phyloP scores from a whole-genome alignment of 225 moss, liverwort and hornwort genomes.

The Pleurozium schreberi region DNA sequence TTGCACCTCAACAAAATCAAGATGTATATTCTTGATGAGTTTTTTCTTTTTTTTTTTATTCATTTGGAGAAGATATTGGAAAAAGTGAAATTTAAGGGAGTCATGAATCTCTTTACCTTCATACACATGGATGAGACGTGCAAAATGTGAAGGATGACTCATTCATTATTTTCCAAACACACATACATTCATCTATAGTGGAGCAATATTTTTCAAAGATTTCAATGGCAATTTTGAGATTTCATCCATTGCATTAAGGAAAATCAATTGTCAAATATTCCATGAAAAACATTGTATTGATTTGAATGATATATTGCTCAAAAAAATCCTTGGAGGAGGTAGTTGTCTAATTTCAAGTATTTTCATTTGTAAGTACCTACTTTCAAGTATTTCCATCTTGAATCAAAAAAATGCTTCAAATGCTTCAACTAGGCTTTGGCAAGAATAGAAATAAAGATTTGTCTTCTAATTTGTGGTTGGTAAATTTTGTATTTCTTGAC shows the following conservation, averaged over 20 bases:
- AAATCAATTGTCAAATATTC: neutral
- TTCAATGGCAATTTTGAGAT: neutral
- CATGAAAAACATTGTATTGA: neutral
- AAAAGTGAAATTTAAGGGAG: neutral
- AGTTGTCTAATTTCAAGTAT: neutral
- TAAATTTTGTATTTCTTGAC: neutral
- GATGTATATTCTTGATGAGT: neutral
- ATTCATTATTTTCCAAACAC: neutral
- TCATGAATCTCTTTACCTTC: neutral
- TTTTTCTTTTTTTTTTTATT: neutral
- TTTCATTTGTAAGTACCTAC: neutral
- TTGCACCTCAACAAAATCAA: too few species aligned
- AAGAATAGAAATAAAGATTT: neutral
- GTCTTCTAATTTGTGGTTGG: too few species aligned
- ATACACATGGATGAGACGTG: neutral
- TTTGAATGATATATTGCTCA: neutral
- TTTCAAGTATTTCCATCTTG: neutral
- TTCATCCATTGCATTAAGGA: neutral
- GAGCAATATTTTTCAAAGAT: neutral
- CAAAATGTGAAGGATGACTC: neutral
- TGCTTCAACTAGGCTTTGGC: neutral
- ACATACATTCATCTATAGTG: neutral
- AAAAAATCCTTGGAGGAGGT: accelerated
- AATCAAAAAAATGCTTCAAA: too few species aligned
- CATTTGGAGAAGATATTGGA: accelerated